Percentiles rank a stretch among this genome's conserved stretches.
These are phyloP conservation scores for Syzygium aqueum DNA, from an alignment of 345 rosid species.

Conservation along the genomic window DNA sequence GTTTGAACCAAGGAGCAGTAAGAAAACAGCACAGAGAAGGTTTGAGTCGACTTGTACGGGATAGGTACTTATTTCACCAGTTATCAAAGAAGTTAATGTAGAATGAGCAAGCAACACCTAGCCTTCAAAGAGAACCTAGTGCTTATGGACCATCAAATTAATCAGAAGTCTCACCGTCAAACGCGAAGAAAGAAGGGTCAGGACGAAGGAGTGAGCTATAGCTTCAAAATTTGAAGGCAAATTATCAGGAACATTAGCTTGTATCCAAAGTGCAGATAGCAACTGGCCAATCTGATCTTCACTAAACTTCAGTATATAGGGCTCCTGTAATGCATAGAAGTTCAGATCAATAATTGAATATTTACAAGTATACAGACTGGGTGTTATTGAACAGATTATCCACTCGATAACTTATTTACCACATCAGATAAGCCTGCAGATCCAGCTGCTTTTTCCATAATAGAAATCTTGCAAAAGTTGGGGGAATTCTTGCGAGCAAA, in stretches of 20 bases:
- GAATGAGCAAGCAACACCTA: neutral
- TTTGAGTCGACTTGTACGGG: neutral
- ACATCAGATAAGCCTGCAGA: slow-evolving; percentile 34
- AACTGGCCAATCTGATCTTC: slow-evolving; percentile 90
- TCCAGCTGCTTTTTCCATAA: slow-evolving; percentile 51
- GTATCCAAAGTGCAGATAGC: slow-evolving; percentile 86
- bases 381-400: neutral
- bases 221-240: slow-evolving; percentile 84
- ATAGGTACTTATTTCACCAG: neutral
- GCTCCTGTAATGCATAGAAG: slow-evolving; percentile 44
- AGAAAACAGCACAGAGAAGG: neutral
- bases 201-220: slow-evolving; percentile 72
- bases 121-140: neutral
- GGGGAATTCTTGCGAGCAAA: slow-evolving; percentile 40
- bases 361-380: neutral
- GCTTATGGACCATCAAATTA: neutral
- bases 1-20: neutral
- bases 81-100: neutral
- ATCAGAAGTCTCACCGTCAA: slow-evolving; percentile 41
- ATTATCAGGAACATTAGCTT: slow-evolving; percentile 66
- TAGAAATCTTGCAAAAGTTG: slow-evolving; percentile 58
- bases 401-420: slow-evolving; percentile 15
- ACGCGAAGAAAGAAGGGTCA: slow-evolving; percentile 63
- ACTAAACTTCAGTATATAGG: slow-evolving; percentile 51
- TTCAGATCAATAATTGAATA: neutral